Evolutionary conservation across 345 rosid species (phyloP).

Genomic region (Lepidium africanum): DNA sequence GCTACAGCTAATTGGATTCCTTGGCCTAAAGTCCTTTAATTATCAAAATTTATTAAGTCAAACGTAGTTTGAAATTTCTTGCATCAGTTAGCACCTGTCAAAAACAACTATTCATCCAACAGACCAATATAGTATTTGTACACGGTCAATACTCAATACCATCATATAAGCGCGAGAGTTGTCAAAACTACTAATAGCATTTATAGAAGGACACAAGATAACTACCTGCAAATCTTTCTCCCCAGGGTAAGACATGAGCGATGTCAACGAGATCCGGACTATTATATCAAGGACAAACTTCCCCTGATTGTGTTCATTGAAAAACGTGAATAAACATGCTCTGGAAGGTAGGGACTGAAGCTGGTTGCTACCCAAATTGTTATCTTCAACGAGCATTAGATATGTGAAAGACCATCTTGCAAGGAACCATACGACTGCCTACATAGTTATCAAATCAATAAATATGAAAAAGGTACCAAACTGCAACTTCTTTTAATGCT

Average conservation of each 20-base stretch:
- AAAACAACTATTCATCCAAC: neutral
- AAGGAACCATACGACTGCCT: slow-evolving; percentile 97
- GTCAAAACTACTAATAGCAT: neutral
- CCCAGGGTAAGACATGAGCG: slow-evolving; percentile 88
- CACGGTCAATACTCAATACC: neutral
- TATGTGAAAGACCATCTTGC: slow-evolving; percentile 93
- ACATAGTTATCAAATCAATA: slow-evolving; percentile 23
- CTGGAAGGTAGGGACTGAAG: slow-evolving; percentile 45
- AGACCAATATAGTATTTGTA: neutral
- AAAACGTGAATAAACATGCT: slow-evolving; percentile 53
- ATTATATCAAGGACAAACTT: slow-evolving; percentile 70
- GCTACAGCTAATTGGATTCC: neutral
- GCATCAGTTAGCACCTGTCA: neutral
- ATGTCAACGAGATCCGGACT: slow-evolving; percentile 61
- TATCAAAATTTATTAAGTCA: slow-evolving; percentile 5
- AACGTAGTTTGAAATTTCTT: neutral
- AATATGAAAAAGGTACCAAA: neutral
- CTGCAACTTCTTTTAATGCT: slow-evolving; percentile 1
- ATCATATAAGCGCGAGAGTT: neutral
- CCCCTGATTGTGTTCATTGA: slow-evolving; percentile 80
- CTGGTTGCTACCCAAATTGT: slow-evolving; percentile 42
- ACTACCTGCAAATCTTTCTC: slow-evolving; percentile 91
- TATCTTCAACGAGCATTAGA: slow-evolving; percentile 60
- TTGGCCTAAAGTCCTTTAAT: slow-evolving; percentile 1
- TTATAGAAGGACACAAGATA: neutral